Conservation (phyloP, 225 moss, liverwort and hornwort genomes). For the Lunularia cruciata region DNA sequence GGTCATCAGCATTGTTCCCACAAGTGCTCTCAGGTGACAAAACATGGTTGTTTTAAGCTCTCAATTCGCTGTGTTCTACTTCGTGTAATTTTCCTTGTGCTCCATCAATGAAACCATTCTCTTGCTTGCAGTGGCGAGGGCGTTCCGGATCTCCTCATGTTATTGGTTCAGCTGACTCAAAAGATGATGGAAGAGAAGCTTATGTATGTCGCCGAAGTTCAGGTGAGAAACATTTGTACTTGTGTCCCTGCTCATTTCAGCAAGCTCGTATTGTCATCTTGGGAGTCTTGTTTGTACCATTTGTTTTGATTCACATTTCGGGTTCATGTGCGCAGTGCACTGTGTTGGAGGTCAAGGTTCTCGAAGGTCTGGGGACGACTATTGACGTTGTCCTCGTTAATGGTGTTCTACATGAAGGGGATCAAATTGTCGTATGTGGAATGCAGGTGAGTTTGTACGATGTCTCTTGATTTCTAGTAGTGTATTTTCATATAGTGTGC, state of each 20-base stretch:
- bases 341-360: slow-evolving; percentile 94
- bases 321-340: slow-evolving; percentile 55
- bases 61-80: not conserved
- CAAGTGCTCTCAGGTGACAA: slow-evolving; percentile 84
- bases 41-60: not conserved
- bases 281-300: not conserved
- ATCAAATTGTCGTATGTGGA: slow-evolving; percentile 96
- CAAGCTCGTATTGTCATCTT: not conserved
- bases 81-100: not conserved
- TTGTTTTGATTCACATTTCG: not conserved
- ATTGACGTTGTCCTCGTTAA: slow-evolving; percentile 98
- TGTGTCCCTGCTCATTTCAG: not conserved
- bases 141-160: slow-evolving; percentile 95
- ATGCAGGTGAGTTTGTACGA: slow-evolving; percentile 74
- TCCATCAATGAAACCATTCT: slow-evolving; percentile 17
- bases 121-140: slow-evolving; percentile 86
- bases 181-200: slow-evolving; percentile 99
- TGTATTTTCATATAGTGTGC: not conserved
- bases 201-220: slow-evolving; percentile 96
- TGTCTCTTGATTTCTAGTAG: too few relatives aligned
- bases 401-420: slow-evolving; percentile 95
- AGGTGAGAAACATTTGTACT: slow-evolving; percentile 50
- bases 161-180: slow-evolving; percentile 92
- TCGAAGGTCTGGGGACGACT: slow-evolving; percentile 96
- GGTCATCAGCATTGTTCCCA: slow-evolving; percentile 86